Percentiles rank a stretch among this genome's conserved stretches.
phyloP scores from a whole-genome alignment of 306 rosid genomes.

The Fragaria ananassa region DNA sequence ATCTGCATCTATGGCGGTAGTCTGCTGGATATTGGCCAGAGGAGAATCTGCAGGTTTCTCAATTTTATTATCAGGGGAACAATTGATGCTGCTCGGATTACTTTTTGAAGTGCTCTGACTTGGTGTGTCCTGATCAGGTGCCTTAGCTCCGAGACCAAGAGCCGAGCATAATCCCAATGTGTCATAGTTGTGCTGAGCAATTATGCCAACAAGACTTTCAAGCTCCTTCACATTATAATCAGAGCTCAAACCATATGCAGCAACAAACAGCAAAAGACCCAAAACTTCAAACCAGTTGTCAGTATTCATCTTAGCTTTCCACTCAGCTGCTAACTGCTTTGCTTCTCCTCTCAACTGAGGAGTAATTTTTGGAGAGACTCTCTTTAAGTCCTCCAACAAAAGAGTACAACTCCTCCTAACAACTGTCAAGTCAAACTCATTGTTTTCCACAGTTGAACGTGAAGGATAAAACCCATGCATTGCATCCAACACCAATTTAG shows the following conservation, averaged over 20 bases:
- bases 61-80: background rate
- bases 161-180: slow-evolving; percentile 23
- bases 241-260: slow-evolving; percentile 32
- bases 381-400: slow-evolving; percentile 34
- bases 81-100: background rate
- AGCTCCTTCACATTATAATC: slow-evolving; percentile 34
- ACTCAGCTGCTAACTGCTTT: slow-evolving; percentile 34
- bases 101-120: background rate
- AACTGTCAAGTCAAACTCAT: slow-evolving; percentile 23
- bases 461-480: slow-evolving; percentile 40
- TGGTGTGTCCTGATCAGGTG: slow-evolving; percentile 31
- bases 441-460: background rate
- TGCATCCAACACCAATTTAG: slow-evolving; percentile 44
- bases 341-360: slow-evolving; percentile 40
- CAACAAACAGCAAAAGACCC: slow-evolving; percentile 48
- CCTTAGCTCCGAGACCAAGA: slow-evolving; percentile 26
- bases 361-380: slow-evolving; percentile 27
- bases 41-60: slow-evolving; percentile 11
- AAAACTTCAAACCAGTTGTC: slow-evolving; percentile 34
- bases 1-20: slow-evolving; percentile 8
- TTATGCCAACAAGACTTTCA: slow-evolving; percentile 17
- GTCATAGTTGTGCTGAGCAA: slow-evolving; percentile 35
- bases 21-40: slow-evolving; percentile 14
- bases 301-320: slow-evolving; percentile 37
- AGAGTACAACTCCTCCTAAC: slow-evolving; percentile 40